Base-by-base conservation (phyloP, 371 early-diverging fungal genomes). In the Haplosporangium sp. region DNA sequence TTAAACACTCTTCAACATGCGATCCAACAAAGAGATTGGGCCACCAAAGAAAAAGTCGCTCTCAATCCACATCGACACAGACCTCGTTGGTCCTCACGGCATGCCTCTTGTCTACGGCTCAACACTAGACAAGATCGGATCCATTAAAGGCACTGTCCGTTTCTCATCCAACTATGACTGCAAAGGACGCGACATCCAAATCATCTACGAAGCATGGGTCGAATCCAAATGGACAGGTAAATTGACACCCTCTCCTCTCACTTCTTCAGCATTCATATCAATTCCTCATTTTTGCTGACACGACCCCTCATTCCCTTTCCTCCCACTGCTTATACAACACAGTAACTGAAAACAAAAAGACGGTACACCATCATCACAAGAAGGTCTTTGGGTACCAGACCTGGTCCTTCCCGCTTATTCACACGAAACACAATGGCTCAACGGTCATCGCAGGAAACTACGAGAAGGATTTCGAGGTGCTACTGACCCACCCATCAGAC, bases 131-230 rank as follows among this genome's bases (percentile, higher is more conserved):
- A 46, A 23, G 16, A 55, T 68, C 21, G 74, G 74, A 2, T 55
- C 53, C 20, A 68, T 74, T 41, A 64, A 69, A n/a, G 74, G 74
- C 29, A 20, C 65, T 12, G 74, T 74, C 6, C 69, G 43, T 18
- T 74, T 74, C 61, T 54, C 64, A 5, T 68, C 65, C 62, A 74
- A 74, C 50, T 74, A 74, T 41, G 74, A 74, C 58, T 74, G 74
- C 55, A 74, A 74, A 57, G 74, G 74, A 54, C 69, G 69, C 16
- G 74, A 74, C 18, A 74, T 74, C 58, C 69, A 64, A 20, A 69
- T 74, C 61, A 74, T 74, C 50, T 74, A 74, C 23, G 74, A 74
- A 43, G 74, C 74, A n/a, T 69, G 74, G 69, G 23, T 53, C n/a
- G 74, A 74, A 45, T 52, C 74, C 0, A 46, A 57, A 3, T 60